phyloP scores from a whole-genome alignment of 1,139 yeast genomes.

The Pichia sp. region DNA sequence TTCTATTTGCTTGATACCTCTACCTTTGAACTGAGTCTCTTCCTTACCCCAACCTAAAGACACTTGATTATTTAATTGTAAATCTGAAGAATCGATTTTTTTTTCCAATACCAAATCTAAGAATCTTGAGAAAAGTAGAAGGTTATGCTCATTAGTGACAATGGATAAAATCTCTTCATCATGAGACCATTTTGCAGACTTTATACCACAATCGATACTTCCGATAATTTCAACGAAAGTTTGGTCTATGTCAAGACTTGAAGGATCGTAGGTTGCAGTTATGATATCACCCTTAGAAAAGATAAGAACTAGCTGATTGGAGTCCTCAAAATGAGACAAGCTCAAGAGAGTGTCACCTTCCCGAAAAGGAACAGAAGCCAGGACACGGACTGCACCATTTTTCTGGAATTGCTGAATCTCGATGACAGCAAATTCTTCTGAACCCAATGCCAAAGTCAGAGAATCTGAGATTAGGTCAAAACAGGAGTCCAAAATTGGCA shows the following conservation, averaged over 20 bases:
- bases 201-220: conserved; percentile 70
- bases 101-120: conserved; percentile 80
- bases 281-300: conserved; percentile 67
- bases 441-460: conserved; percentile 62
- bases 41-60: conserved; percentile 98
- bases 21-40: conserved; percentile 95
- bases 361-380: conserved; percentile 54
- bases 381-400: conserved; percentile 47
- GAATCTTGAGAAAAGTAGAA: conserved; percentile 65
- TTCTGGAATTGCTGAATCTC: conserved; percentile 60
- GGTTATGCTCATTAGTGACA: conserved; percentile 57
- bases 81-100: conserved; percentile 55
- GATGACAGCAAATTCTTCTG: conserved; percentile 52
- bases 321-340: conserved; percentile 64
- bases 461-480: conserved; percentile 76
- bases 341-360: conserved; percentile 39
- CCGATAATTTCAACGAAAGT: conserved; percentile 75
- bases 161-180: conserved; percentile 84
- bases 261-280: conserved; percentile 55
- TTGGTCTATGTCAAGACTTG: conserved; percentile 46
- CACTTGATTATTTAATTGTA: conserved; percentile 70
- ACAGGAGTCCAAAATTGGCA: conserved; percentile 52
- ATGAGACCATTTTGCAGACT: conserved; percentile 81
- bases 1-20: conserved; percentile 81
- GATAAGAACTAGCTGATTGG: conserved; percentile 56